Evolutionary conservation across 1,139 yeast species (phyloP).

Genomic region (Scheffersomyces illinoinensis): DNA sequence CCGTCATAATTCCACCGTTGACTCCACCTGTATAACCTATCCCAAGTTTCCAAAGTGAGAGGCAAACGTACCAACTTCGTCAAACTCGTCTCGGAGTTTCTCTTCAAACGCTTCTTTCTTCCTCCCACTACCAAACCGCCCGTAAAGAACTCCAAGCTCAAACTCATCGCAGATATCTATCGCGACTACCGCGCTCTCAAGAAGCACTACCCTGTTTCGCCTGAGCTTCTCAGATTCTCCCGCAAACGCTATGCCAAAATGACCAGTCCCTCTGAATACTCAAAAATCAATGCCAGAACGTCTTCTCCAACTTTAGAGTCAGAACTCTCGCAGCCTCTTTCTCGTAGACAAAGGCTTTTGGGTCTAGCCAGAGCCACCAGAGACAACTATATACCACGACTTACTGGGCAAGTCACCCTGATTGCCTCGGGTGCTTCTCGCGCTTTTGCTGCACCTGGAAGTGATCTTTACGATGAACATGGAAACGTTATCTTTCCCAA

Average conservation of each 20-base stretch:
- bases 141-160: constrained; percentile 13
- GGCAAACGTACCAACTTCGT: constrained; percentile 11
- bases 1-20: not conserved
- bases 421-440: constrained; percentile 46
- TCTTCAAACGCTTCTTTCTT: constrained; percentile 12
- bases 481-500: constrained; percentile 38
- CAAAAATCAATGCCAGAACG: constrained; percentile 3
- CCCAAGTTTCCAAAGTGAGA: constrained; percentile 11
- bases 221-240: constrained; percentile 2
- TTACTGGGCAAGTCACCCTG: constrained; percentile 49
- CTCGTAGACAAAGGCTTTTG: constrained; percentile 37
- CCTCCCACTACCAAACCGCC: constrained; percentile 8
- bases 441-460: constrained; percentile 29
- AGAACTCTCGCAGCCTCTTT: constrained; percentile 4
- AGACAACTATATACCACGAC: constrained; percentile 56
- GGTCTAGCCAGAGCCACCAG: constrained; percentile 58
- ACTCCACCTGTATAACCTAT: not conserved
- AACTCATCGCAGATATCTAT: constrained; percentile 20
- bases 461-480: constrained; percentile 30
- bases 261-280: constrained; percentile 4
- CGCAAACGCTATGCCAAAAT: constrained; percentile 4
- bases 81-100: constrained; percentile 22
- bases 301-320: not conserved
- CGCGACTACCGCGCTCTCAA: constrained; percentile 26
- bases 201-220: constrained; percentile 2